Evolutionary conservation across 345 rosid genomes (phyloP).

Genomic region (Anacardium occidentale): DNA sequence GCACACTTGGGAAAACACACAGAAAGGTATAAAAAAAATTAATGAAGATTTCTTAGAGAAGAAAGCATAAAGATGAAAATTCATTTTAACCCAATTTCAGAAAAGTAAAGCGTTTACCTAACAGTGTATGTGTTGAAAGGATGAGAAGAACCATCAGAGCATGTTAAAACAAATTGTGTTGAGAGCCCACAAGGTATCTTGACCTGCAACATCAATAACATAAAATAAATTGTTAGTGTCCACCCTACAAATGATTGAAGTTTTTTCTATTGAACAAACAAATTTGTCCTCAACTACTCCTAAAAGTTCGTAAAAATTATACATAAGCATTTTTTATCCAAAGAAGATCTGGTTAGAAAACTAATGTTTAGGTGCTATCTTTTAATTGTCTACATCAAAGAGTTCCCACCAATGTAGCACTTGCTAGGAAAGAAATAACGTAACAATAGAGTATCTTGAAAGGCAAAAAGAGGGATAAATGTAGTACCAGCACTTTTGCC

Average conservation of each 20-base stretch:
- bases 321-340: neutral
- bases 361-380: neutral
- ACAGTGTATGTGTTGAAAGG: slow-evolving; percentile 60
- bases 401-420: neutral
- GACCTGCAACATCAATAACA: slow-evolving; percentile 50
- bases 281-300: neutral
- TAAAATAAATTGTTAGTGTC: neutral
- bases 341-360: neutral
- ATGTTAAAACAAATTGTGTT: slow-evolving; percentile 71
- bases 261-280: neutral
- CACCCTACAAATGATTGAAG: neutral
- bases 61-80: neutral
- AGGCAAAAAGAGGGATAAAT: neutral
- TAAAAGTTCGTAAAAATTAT: neutral
- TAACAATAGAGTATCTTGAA: neutral
- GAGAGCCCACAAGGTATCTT: slow-evolving; percentile 79
- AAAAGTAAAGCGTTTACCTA: slow-evolving; percentile 42
- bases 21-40: neutral
- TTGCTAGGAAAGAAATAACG: no score
- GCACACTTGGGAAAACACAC: neutral
- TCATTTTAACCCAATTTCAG: neutral
- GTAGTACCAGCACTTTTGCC: neutral
- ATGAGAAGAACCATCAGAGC: slow-evolving; percentile 71
- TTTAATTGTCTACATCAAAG: neutral
- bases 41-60: neutral